Percentiles rank a stretch among this genome's conserved stretches.
phyloP scores from a whole-genome alignment of 2,329 filamentous ascomycete genomes.

The Colletotrichum aenigma region DNA sequence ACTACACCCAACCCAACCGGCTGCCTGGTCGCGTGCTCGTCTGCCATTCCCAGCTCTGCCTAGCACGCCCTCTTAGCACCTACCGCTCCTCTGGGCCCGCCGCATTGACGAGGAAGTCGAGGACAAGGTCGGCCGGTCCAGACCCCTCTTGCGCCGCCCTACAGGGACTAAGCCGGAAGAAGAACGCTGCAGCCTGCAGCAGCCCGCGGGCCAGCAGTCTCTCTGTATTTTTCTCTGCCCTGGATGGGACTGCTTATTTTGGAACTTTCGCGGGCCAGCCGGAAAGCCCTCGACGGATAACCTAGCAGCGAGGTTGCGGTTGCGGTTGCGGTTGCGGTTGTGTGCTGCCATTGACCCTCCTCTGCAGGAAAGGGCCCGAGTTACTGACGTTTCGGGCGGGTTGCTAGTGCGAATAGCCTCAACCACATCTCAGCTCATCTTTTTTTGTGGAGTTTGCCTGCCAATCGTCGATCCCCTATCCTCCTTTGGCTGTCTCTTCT shows the following conservation, averaged over 20 bases:
- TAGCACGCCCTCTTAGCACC: neutral
- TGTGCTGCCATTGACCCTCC: neutral
- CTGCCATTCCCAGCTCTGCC: neutral
- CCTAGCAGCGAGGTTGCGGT: neutral
- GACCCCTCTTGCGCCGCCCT: neutral
- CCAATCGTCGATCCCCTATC: neutral
- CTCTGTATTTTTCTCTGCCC: neutral
- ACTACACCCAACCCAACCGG: neutral
- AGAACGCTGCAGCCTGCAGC: neutral
- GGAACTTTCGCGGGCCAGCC: neutral
- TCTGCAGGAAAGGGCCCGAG: neutral
- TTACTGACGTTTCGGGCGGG: neutral
- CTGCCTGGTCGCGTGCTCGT: slow-evolving; percentile 7
- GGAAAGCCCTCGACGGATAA: neutral
- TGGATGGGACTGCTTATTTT: neutral
- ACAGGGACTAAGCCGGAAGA: slow-evolving; percentile 4
- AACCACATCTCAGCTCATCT: neutral
- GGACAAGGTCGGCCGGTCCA: neutral
- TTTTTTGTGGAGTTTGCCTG: neutral
- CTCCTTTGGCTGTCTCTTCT: neutral
- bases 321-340: neutral
- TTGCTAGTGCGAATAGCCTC: slow-evolving; percentile 8
- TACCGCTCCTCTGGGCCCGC: neutral
- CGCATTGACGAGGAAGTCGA: neutral
- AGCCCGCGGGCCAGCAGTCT: neutral